Conservation (phyloP, 352 stramenopile genomes). For the Phytophthora sp. region DNA sequence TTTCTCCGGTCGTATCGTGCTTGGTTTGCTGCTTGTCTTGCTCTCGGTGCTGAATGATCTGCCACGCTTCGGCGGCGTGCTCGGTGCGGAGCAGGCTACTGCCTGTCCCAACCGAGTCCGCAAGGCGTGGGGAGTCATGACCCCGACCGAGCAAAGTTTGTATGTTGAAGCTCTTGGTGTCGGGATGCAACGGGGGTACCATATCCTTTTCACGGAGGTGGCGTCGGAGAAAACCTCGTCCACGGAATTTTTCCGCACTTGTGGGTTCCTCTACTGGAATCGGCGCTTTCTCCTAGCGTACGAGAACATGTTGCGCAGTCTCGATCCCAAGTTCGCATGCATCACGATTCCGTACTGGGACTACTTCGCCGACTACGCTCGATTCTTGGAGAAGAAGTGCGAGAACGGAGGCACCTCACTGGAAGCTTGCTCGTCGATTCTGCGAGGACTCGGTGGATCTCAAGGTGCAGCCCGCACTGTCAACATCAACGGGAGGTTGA, state of each 20-base stretch:
- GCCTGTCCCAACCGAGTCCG: constrained; percentile 20
- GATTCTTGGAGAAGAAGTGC: constrained; percentile 30
- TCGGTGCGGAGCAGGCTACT: constrained; percentile 3
- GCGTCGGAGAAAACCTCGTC: constrained; percentile 31
- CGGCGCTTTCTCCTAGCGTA: constrained; percentile 53
- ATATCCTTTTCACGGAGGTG: constrained; percentile 47
- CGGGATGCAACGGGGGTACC: constrained; percentile 39
- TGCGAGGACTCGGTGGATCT: constrained; percentile 42
- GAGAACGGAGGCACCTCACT: constrained; percentile 25
- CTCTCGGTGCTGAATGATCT: constrained; percentile 15
- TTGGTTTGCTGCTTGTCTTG: constrained; percentile 14
- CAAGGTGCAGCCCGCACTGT: constrained; percentile 20
- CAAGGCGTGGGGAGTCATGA: constrained; percentile 39
- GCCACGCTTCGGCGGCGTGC: background rate
- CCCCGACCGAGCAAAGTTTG: constrained; percentile 29
- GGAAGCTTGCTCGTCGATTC: constrained; percentile 44
- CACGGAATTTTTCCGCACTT: constrained; percentile 44
- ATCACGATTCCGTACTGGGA: constrained; percentile 69
- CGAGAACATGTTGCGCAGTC: constrained; percentile 61
- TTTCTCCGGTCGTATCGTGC: constrained; percentile 2
- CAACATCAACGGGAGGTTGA: constrained; percentile 31
- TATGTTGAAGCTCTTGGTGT: constrained; percentile 40
- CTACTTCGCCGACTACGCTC: constrained; percentile 55
- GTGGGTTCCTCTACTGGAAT: constrained; percentile 61
- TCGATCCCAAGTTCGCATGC: constrained; percentile 37